Base-by-base conservation (phyloP, 208 protist species). In the Balamuthia mandrillaris region DNA sequence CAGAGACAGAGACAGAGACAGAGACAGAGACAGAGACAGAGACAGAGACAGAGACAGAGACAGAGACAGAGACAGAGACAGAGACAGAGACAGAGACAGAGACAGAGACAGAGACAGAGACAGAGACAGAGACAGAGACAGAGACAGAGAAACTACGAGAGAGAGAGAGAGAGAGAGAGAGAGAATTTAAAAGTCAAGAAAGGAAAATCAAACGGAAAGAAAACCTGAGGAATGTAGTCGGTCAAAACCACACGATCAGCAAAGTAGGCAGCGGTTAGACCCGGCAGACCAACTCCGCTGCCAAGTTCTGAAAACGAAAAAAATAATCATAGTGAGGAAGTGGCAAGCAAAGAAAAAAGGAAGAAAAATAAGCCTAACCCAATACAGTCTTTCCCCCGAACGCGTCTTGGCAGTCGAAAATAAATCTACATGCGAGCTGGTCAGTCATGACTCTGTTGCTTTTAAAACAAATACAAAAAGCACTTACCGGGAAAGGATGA, bases 201-300 rank as follows among this genome's bases (percentile, higher is more conserved):
- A 29, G 12, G n/a, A 21, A 63, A 63, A 21, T 63, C 12, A 35
- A 24, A 35, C 33, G n/a, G 44, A 16, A n/a, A 68, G 7, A 18
- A 5, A 29, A 79, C 70, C 51, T 81, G 78, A 44, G 70, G 12
- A 39, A 90, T 37, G 83, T 91, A 87, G 58, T 91, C 88, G 2
- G 86, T 88, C 24, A 91, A 52, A 21, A 70, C 68, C 14, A 88
- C 82, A 37, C 56, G 16, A 42, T 72, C 52, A 10, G 85, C 77
- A 84, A 84, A 91, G 18, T 84, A 75, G 9, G 86, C 72, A 54
- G 88, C 74, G 12, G 85, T 42, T 16, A 91, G 83, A 49, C 88
- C 88, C 27, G 88, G 68, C 47, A 91, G 52, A 24, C 88, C 88
- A 44, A 81, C 78, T 47, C 88, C 88, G 58, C 86, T 89, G 27